Percentiles rank a stretch among this genome's conserved stretches.
Conservation (phyloP, 2,329 filamentous ascomycete genomes). For the Diaporthe australafricana region DNA sequence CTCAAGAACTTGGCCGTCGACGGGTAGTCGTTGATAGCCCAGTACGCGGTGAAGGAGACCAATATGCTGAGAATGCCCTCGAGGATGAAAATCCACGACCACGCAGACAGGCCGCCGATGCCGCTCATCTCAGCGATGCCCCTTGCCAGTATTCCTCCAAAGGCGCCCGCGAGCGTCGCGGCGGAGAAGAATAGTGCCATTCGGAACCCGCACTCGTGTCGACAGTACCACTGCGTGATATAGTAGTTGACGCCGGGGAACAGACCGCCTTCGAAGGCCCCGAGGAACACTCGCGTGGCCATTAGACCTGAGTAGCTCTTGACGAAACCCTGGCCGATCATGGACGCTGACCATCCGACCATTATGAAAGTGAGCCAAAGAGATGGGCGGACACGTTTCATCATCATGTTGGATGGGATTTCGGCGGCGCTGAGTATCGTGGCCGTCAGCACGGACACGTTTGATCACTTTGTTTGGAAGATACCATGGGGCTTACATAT, state of each 20-base stretch:
- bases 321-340: constrained; percentile 60
- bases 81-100: constrained; percentile 86
- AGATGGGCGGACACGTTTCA: constrained; percentile 64
- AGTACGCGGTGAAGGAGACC: constrained; percentile 52
- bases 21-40: constrained; percentile 69
- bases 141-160: constrained; percentile 70
- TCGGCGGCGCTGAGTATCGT: constrained; percentile 46
- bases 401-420: constrained; percentile 67
- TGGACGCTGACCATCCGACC: constrained; percentile 49
- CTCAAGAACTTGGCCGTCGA: constrained; percentile 61
- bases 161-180: constrained; percentile 70
- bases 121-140: constrained; percentile 70
- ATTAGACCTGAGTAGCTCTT: constrained; percentile 61
- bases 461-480: constrained; percentile 38
- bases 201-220: constrained; percentile 70
- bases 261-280: constrained; percentile 69
- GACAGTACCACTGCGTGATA: constrained; percentile 69
- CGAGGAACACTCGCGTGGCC: constrained; percentile 65
- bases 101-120: constrained; percentile 65
- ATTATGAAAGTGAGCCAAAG: constrained; percentile 64
- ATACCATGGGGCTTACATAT: constrained; percentile 48
- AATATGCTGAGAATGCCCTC: constrained; percentile 65
- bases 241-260: constrained; percentile 69
- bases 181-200: constrained; percentile 71
- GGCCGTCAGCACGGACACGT: neutral